Conservation (phyloP, 2,329 filamentous ascomycete species). For the Clathrospora elynae region DNA sequence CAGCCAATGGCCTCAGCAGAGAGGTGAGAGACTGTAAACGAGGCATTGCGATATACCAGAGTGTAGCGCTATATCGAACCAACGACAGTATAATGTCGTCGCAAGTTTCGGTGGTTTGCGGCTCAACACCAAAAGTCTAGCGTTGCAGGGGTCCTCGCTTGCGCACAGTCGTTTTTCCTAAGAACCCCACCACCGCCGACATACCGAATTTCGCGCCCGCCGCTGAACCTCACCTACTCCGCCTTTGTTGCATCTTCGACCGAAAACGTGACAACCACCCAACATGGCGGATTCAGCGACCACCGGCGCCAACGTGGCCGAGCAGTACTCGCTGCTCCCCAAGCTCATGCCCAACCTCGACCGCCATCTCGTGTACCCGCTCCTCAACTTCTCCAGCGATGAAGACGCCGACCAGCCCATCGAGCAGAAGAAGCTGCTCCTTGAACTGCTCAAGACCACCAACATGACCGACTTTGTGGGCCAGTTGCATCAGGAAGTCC, state of each 20-base stretch:
- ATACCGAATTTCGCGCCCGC: slow-evolving; percentile 22
- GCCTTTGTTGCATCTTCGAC: slow-evolving; percentile 7
- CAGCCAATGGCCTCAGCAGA: slow-evolving; percentile 49
- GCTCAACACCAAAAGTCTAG: slow-evolving; percentile 45
- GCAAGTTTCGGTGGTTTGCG: slow-evolving; percentile 19
- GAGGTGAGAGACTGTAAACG: slow-evolving; percentile 44
- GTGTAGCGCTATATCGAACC: background rate
- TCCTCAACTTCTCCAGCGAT: slow-evolving; percentile 87
- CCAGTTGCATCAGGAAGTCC: slow-evolving; percentile 85
- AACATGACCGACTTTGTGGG: slow-evolving; percentile 99
- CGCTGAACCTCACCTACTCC: slow-evolving; percentile 14
- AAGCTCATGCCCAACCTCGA: slow-evolving; percentile 91
- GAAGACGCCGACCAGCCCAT: slow-evolving; percentile 75
- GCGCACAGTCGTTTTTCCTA: slow-evolving; percentile 46
- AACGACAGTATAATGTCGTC: slow-evolving; percentile 6
- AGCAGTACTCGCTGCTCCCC: slow-evolving; percentile 80
- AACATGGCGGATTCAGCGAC: slow-evolving; percentile 49
- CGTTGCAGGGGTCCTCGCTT: slow-evolving; percentile 42
- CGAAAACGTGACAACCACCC: slow-evolving; percentile 22
- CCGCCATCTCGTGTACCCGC: slow-evolving; percentile 92
- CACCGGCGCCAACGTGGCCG: slow-evolving; percentile 59
- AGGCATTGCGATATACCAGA: slow-evolving; percentile 36
- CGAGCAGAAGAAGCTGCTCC: slow-evolving; percentile 84
- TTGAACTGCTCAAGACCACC: slow-evolving; percentile 91
- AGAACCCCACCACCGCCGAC: slow-evolving; percentile 18